phyloP scores from a whole-genome alignment of 495 filamentous ascomycete genomes.

The Thozetella sp. region DNA sequence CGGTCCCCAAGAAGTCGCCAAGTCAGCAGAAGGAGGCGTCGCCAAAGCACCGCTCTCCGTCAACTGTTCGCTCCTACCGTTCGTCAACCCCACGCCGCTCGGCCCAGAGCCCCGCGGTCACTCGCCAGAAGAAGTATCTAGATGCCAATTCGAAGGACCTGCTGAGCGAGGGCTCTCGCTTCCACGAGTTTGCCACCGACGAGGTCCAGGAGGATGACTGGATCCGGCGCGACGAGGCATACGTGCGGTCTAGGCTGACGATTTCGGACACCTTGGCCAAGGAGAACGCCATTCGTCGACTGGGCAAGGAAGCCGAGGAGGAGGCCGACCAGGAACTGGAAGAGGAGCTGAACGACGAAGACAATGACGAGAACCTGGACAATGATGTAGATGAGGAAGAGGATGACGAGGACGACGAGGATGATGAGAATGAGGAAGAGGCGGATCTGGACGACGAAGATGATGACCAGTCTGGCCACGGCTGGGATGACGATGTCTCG shows the following conservation, averaged over 20 bases:
- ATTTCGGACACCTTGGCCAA: conserved; percentile 88
- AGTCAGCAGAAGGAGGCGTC: conserved; percentile 24
- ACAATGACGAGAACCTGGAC: conserved; percentile 55
- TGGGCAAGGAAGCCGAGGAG: conserved; percentile 90
- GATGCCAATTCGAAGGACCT: conserved; percentile 55
- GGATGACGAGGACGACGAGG: conserved; percentile 52
- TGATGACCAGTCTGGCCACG: conserved; percentile 53
- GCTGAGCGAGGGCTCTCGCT: conserved; percentile 70
- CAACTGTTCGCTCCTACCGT: conserved; percentile 48
- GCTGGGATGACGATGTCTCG: conserved; percentile 66
- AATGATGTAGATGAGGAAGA: conserved; percentile 41
- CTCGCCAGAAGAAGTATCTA: conserved; percentile 43
- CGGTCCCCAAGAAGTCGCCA: conserved; percentile 16
- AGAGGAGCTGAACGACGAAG: conserved; percentile 61
- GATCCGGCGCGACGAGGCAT: conserved; percentile 65
- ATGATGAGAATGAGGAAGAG: conserved; percentile 45
- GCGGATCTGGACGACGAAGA: conserved; percentile 23
- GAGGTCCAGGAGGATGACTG: conserved; percentile 83
- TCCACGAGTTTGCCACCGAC: conserved; percentile 92
- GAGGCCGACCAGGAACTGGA: conserved; percentile 77
- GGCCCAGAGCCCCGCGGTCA: conserved; percentile 30
- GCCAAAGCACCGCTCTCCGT: conserved; percentile 41
- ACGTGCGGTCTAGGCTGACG: conserved; percentile 69
- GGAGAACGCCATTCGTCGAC: conserved; percentile 82
- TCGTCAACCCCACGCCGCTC: conserved; percentile 41